A percentile compares a stretch with the other conserved stretches of the same genome.
phyloP scores from a whole-genome alignment of 306 rosid genomes.

The Dryas octopetala region DNA sequence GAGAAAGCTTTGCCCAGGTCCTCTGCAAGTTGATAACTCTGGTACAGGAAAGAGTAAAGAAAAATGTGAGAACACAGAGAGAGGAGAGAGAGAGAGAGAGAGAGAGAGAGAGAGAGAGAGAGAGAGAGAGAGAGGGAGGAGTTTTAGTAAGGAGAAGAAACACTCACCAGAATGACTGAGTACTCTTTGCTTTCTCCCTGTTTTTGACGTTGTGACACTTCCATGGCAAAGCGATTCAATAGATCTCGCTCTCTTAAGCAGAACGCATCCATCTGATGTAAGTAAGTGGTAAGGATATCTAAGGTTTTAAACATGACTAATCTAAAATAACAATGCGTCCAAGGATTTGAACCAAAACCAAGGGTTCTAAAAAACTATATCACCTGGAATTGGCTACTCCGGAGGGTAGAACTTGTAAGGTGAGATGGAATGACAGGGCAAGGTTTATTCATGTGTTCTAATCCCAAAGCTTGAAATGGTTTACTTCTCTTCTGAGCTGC shows the following conservation, averaged over 20 bases:
- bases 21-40: slow-evolving; percentile 86
- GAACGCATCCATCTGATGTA: slow-evolving; percentile 63
- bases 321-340: neutral
- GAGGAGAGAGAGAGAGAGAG: no score
- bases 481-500: slow-evolving; percentile 58
- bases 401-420: slow-evolving; percentile 53
- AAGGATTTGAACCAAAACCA: neutral
- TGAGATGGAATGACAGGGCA: slow-evolving; percentile 65
- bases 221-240: slow-evolving; percentile 63
- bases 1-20: slow-evolving; percentile 93
- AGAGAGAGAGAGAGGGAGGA: slow-evolving; percentile 1
- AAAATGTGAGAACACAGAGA: neutral
- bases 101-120: slow-evolving; percentile 12
- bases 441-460: slow-evolving; percentile 85
- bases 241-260: slow-evolving; percentile 86
- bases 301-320: slow-evolving; percentile 14
- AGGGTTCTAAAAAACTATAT: slow-evolving; percentile 14
- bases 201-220: slow-evolving; percentile 64
- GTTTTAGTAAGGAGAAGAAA: slow-evolving; percentile 9
- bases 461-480: slow-evolving; percentile 74
- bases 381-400: slow-evolving; percentile 80
- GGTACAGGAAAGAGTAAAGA: slow-evolving; percentile 27
- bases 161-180: slow-evolving; percentile 63
- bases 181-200: slow-evolving; percentile 74
- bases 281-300: slow-evolving; percentile 28